These are phyloP conservation scores for Fragaria ananassa DNA, from an alignment of 306 rosid genomes.

Conservation along the genomic window DNA sequence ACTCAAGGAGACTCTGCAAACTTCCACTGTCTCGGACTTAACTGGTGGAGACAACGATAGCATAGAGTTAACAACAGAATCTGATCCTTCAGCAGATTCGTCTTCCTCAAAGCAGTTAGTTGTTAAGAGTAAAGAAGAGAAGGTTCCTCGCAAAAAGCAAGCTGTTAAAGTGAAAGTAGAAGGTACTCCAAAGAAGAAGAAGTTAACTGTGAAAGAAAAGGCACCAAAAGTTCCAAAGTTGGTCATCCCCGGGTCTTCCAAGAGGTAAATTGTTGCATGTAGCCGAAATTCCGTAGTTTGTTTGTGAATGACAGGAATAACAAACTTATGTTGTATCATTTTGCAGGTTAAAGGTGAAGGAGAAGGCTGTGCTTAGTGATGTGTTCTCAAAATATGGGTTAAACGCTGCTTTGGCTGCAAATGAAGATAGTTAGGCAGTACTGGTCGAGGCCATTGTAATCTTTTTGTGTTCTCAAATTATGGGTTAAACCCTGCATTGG, in stretches of 20 bases:
- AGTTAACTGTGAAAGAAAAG: slow-evolving; percentile 23
- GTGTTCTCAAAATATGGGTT: slow-evolving; percentile 76
- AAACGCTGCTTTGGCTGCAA: slow-evolving; percentile 40
- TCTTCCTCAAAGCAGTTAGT: slow-evolving; percentile 31
- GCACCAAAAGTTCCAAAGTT: slow-evolving; percentile 30
- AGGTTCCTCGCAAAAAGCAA: slow-evolving; percentile 32
- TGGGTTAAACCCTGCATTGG: not conserved
- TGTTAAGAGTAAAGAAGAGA: slow-evolving; percentile 35
- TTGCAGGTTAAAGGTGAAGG: slow-evolving; percentile 79
- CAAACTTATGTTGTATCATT: slow-evolving; percentile 4
- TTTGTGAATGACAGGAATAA: not conserved
- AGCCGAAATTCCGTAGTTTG: not conserved
- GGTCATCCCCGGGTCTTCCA: slow-evolving; percentile 61
- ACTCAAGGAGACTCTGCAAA: slow-evolving; percentile 29
- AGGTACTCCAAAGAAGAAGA: slow-evolving; percentile 35
- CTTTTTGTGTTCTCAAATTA: not conserved
- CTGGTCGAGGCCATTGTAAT: not conserved
- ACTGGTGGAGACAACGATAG: slow-evolving; percentile 22
- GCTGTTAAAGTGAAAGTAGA: slow-evolving; percentile 38
- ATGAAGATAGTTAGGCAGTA: slow-evolving; percentile 27
- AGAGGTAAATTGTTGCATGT: slow-evolving; percentile 46
- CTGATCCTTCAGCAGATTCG: slow-evolving; percentile 29
- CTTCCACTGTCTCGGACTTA: slow-evolving; percentile 15
- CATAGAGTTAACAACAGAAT: slow-evolving; percentile 29
- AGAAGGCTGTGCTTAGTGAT: slow-evolving; percentile 69